Evolutionary conservation across 225 moss, liverwort and hornwort species (phyloP), one percentile per base, ranked within the genome.

Genomic region (Ulota crispa): DNA sequence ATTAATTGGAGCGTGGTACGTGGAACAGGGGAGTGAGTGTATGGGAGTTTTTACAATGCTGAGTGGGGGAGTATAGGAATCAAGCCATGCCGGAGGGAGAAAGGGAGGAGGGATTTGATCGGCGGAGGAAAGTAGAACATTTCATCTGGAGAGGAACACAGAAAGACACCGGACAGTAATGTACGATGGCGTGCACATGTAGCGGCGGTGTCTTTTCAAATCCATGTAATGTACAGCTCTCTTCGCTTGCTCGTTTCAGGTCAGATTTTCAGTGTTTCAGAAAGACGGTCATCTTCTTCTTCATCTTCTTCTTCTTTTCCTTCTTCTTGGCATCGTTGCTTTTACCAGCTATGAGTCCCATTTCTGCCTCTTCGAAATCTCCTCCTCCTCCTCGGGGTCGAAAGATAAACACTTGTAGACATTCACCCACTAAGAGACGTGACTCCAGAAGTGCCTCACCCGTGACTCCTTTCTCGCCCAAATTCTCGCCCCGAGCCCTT

Each of bases 161-260:
- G 62, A 69, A 75, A 68, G 52, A 50, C 60, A 73, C 62, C 10
- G 75, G 55, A 82, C 59, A 52, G 42, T 47, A 27, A 78, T 80
- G 57, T 75, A 77, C 77, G 82, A 87, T 89, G 89, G 83, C 84
- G 64, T 87, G 85, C 80, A 85, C 82, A 56, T 89, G 85, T 78
- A 54, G 75, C 78, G 80, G 86, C 70, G 80, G 83, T 67, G 67
- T 74, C 78, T 87, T 77, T 81, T 83, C 85, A 79, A 85, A 84
- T 81, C 81, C 85, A 85, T 85, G 87, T 87, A 83, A 77, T 73
- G 63, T 82, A 80, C 72, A 83, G 80, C 82, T 72, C 64, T 78
- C 76, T 79, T 82, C 68, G 72, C 75, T 31, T 77, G 71, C 71
- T 81, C 52, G 62, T 73, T 66, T 73, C 36, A 43, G 23, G 72